Conservation (phyloP, 129 eudicot genomes). For the Logfia minima region DNA sequence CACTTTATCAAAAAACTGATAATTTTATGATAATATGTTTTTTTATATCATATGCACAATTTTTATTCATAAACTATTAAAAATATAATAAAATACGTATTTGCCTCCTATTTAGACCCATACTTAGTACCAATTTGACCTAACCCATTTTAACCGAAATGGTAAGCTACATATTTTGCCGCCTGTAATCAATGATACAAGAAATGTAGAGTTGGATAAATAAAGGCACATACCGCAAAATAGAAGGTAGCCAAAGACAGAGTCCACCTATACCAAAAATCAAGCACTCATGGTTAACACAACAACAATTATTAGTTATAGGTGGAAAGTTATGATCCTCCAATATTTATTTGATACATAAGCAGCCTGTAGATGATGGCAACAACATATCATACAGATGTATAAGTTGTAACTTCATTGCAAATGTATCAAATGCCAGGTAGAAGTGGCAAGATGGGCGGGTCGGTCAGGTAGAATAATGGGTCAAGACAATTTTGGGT, state of each 20-base stretch:
- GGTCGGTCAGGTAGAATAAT: background rate
- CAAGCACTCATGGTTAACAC: background rate
- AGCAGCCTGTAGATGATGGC: background rate
- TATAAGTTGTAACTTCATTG: background rate
- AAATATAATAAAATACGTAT: too few species aligned
- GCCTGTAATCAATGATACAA: background rate
- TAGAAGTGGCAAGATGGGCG: background rate
- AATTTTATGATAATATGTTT: background rate
- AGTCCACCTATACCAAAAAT: constrained; percentile 69
- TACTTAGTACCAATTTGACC: too few species aligned
- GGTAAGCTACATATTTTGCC: too few species aligned
- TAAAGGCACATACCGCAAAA: constrained; percentile 63
- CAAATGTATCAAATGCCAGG: background rate
- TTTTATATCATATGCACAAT: background rate
- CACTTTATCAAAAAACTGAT: background rate
- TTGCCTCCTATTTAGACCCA: too few species aligned
- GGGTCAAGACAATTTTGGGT: background rate
- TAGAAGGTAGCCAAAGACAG: constrained; percentile 69
- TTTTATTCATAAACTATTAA: too few species aligned
- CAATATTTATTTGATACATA: background rate
- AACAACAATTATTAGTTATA: background rate
- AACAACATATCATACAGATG: background rate
- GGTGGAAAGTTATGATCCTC: background rate
- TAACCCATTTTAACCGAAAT: too few species aligned
- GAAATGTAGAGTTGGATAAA: background rate